Conservation (phyloP, 208 protist genomes). For the Acanthamoeba divionensis region DNA sequence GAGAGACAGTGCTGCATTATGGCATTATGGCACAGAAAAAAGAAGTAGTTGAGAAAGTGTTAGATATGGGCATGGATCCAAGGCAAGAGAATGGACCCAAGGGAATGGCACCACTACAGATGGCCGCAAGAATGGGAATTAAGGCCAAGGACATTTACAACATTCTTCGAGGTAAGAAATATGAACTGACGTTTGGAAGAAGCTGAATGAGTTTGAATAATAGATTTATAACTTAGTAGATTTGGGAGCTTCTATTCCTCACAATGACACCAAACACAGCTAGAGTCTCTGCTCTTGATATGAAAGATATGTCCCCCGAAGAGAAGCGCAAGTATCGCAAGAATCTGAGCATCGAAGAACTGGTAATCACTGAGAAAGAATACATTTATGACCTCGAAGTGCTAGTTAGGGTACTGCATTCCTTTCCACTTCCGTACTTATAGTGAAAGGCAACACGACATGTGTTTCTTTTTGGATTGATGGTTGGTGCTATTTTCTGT, state of each 20-base stretch:
- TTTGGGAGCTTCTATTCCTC: too few relatives aligned
- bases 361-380: constrained; percentile 46
- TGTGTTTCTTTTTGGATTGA: background rate
- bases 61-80: constrained; percentile 21
- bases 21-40: constrained; percentile 39
- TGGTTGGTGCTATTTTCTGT: background rate
- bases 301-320: constrained; percentile 26
- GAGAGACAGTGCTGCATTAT: constrained; percentile 42
- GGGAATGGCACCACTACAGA: background rate
- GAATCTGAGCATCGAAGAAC: constrained; percentile 39
- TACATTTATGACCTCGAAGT: constrained; percentile 45
- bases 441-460: background rate
- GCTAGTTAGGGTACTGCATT: background rate
- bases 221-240: too few relatives aligned
- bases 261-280: too few relatives aligned
- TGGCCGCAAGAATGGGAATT: background rate
- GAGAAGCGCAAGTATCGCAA: constrained; percentile 13
- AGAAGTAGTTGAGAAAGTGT: constrained; percentile 17
- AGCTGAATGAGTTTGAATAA: too few relatives aligned
- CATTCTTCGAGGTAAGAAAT: background rate
- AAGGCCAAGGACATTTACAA: background rate
- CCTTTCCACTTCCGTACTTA: background rate
- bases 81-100: background rate
- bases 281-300: constrained; percentile 14
- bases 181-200: too few relatives aligned